Percentiles rank a stretch among this genome's conserved stretches.
Conservation (phyloP, 2,329 filamentous ascomycete genomes). For the Parastagonospora avenae region DNA sequence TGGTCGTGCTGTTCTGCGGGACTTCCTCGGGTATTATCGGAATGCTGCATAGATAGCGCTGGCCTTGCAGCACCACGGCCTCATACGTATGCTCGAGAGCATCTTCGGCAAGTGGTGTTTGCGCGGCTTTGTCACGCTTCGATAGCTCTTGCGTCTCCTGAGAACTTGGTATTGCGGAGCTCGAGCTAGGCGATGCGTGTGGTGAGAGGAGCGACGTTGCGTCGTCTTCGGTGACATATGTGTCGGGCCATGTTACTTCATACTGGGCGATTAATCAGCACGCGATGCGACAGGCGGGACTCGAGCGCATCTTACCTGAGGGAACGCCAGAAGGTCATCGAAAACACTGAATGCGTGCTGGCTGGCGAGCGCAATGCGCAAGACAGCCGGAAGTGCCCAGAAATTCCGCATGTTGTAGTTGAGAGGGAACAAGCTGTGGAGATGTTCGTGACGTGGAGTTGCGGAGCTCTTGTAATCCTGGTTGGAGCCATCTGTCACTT, state of each 20-base stretch:
- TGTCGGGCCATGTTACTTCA: constrained; percentile 75
- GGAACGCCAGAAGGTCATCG: constrained; percentile 84
- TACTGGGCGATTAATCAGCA: constrained; percentile 60
- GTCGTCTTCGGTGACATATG: constrained; percentile 72
- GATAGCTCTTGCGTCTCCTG: constrained; percentile 45
- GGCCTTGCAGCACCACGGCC: constrained; percentile 71
- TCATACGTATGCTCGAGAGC: constrained; percentile 64
- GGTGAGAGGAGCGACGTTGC: constrained; percentile 64
- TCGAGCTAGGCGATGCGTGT: constrained; percentile 27
- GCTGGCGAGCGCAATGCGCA: constrained; percentile 57
- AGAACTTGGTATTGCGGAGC: constrained; percentile 33
- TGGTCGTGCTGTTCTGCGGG: constrained; percentile 64
- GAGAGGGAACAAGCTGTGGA: constrained; percentile 1
- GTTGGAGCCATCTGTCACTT: constrained; percentile 42
- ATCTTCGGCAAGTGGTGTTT: constrained; percentile 18
- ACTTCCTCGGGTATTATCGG: constrained; percentile 67
- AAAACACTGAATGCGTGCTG: constrained; percentile 79
- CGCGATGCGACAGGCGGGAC: constrained; percentile 9
- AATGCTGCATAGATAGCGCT: constrained; percentile 83
- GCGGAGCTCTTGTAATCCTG: constrained; percentile 16
- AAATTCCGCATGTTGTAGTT: constrained; percentile 50
- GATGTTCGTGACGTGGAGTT: constrained; percentile 14
- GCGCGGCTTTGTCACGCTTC: constrained; percentile 31
- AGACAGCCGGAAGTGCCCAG: constrained; percentile 54
- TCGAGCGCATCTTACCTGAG: constrained; percentile 66